Base-by-base conservation (phyloP, 2,329 filamentous ascomycete species). In the Fusarium longipes region DNA sequence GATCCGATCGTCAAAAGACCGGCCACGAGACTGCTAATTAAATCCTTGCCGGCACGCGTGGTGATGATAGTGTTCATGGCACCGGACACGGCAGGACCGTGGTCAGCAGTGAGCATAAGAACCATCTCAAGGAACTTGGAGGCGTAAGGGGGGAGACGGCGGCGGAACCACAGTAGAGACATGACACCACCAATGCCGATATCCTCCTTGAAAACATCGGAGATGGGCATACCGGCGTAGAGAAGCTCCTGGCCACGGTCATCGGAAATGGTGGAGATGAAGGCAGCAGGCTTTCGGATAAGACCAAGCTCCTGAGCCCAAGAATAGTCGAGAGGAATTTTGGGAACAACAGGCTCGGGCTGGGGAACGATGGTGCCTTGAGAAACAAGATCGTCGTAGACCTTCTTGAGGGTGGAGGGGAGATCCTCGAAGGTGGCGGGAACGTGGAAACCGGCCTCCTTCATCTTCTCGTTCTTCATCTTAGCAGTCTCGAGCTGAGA, bases 11-110 rank as follows among this genome's bases (percentile, higher is more conserved):
- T 99, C 78, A 99, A 86, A 54, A 99, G 92, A 93, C 96, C 96
- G 75, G 92, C 92, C 58, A 99, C 96, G 68, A 99, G 88, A 45
- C 96, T 92, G 76, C 90, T 94, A 85, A 99, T 98, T 73, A 99
- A 85, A 80, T 99, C 96, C 88, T 99, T 99, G 81, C 96, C 96
- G 68, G 96, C 96, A 92, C 96, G 93, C 63, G 96, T 99, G 68
- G 96, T 99, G 81, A 99, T 98, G 81, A 99, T 99, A 80, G 96
- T 99, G 91, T 99, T 99, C 96, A 99, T 99, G 81, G 96, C 96
- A 88, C 96, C 96, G 75, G 96, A 99, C 75, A 99, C 96, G 75
- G 96, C 96, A 54, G 96, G 96, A 83, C 96, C 96, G 89, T 99
- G 96, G 79, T 99, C 96, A 75, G 96, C 96, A 78, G 96, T 99